These are phyloP conservation scores for Gymnopus androsaceus DNA, from an alignment of 1,284 basidiomycete species.

Conservation along the genomic window DNA sequence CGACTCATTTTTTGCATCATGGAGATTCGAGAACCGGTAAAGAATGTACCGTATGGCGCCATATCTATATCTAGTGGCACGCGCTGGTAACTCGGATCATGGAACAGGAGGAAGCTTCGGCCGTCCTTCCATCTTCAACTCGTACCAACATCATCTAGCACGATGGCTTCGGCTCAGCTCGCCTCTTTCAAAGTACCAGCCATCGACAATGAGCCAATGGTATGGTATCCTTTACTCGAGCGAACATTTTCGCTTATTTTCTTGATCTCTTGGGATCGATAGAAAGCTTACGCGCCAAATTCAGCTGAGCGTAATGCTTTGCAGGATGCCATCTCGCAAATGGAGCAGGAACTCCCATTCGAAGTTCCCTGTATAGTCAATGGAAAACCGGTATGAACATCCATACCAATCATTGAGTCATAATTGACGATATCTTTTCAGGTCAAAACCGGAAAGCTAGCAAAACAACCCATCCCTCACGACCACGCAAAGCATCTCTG, in stretches of 20 bases:
- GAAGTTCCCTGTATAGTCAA: constrained; percentile 93
- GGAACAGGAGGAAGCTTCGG: neutral
- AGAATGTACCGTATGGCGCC: no score
- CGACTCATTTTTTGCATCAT: no score
- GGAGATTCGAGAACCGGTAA: no score
- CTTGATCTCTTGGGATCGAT: constrained; percentile 17
- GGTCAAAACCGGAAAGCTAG: constrained; percentile 84
- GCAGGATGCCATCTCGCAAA: constrained; percentile 74
- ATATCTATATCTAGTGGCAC: no score
- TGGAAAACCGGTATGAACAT: constrained; percentile 74
- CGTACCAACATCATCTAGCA: constrained; percentile 18
- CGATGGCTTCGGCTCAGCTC: constrained; percentile 70
- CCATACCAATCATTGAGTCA: neutral
- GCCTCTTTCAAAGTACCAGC: constrained; percentile 82
- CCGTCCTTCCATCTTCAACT: neutral
- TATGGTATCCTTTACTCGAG: neutral
- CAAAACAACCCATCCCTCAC: constrained; percentile 81
- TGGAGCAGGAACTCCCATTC: constrained; percentile 84
- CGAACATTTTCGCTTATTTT: neutral
- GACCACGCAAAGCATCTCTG: constrained; percentile 83
- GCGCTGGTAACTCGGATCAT: constrained; percentile 11
- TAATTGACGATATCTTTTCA: constrained; percentile 30
- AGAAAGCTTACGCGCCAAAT: constrained; percentile 66
- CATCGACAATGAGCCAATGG: constrained; percentile 92
- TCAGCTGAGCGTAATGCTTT: constrained; percentile 81